Evolutionary conservation across 2,329 filamentous ascomycete species (phyloP).

Genomic region (Curvularia sp.): DNA sequence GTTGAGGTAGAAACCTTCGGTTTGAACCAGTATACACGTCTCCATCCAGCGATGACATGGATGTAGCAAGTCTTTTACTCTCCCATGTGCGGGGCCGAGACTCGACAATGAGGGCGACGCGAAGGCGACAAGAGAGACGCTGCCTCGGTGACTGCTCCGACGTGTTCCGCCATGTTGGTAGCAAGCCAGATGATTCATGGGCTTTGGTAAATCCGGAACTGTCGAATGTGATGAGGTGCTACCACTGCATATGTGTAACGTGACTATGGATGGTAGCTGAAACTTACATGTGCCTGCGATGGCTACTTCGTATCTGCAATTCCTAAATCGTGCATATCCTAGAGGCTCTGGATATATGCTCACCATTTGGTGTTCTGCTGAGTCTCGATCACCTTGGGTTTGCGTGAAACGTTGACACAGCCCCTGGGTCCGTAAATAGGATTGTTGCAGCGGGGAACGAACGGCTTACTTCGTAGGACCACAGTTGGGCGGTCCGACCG

Average conservation of each 20-base stretch:
- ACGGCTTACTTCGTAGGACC: background rate
- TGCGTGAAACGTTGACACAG: conserved; percentile 3
- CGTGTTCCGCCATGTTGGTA: background rate
- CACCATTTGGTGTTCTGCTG: background rate
- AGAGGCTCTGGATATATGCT: background rate
- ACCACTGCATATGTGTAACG: conserved; percentile 2
- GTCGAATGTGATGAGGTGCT: background rate
- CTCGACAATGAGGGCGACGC: background rate
- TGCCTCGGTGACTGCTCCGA: background rate
- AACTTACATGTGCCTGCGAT: background rate
- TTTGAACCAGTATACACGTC: background rate
- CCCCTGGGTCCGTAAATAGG: conserved; percentile 1
- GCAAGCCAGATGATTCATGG: background rate
- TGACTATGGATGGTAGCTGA: background rate
- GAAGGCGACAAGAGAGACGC: background rate
- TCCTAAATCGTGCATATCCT: background rate
- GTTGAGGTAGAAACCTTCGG: background rate
- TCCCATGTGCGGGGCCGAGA: background rate
- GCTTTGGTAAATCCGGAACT: background rate
- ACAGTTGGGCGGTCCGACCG: conserved; percentile 2
- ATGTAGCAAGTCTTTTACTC: background rate
- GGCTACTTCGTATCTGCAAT: background rate
- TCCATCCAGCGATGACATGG: background rate
- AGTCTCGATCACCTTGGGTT: background rate
- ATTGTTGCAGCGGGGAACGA: background rate